Evolutionary conservation across 495 filamentous ascomycete genomes (phyloP), one percentile per base, ranked within the genome.

Genomic region (Aspergillus conjunctus): DNA sequence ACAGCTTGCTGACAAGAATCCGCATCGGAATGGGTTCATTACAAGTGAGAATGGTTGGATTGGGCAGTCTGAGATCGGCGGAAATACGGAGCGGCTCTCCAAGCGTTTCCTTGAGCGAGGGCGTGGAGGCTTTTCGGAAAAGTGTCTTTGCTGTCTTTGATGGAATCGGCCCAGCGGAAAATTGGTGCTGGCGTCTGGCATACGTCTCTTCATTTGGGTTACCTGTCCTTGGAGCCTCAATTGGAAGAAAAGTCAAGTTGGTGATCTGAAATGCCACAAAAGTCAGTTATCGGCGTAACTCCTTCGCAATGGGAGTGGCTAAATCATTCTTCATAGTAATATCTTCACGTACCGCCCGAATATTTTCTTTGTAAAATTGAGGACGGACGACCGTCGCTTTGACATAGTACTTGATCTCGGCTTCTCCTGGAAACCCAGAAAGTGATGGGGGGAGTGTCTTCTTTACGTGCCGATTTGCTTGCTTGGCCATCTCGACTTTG

Each of bases 321-420:
- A 41, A 41, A n/a, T 41, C 37, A 9, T n/a, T 41, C 12, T 41
- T 41, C 11, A 41, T 20, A 17, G 33, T 15, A 21, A 26, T 62
- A 18, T 52, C 51, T 20, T 41, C 50, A 65, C 83, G 45, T 73
- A 87, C 83, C 34, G 79, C 73, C 64, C 92, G 79, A 71, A 90
- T 88, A 66, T 96, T 97, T 73, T 93, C 91, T 68, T 91, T 90
- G 71, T 91, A 93, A 61, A 95, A 83, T 21, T 88, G 83, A 0
- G 90, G 90, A 30, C 92, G 81, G 58, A 90, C 86, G 2, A 98
- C 85, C 0, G 94, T 98, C 12, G 86, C 92, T 70, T 98, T 98
- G 60, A 97, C 80, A 62, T 89, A 98, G 70, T 98, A 98, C 64
- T 85, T 84, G 56, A 98, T 93, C 71, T 93, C 92, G 51, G 93